Conservation (phyloP, 2,329 filamentous ascomycete species). For the Nemania bipapillata region DNA sequence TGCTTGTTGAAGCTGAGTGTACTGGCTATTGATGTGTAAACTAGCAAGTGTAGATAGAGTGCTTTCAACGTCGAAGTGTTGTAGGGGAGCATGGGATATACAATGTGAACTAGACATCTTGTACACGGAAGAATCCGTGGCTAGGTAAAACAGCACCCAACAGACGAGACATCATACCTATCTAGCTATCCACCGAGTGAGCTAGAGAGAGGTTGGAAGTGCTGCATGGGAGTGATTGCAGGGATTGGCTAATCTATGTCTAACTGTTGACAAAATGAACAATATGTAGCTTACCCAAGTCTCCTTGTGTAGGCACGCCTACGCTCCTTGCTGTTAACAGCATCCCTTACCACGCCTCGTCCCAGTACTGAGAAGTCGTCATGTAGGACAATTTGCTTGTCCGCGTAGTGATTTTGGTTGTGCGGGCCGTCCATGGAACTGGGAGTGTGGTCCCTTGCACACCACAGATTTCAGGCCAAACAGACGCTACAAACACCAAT, state of each 20-base stretch:
- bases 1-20: neutral
- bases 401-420: neutral
- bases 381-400: slow-evolving; percentile 2
- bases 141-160: neutral
- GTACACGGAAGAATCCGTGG: neutral
- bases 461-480: neutral
- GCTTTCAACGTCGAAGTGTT: neutral
- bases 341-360: neutral
- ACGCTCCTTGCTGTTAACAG: neutral
- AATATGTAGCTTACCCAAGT: neutral
- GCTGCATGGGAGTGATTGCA: no score
- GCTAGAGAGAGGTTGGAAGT: neutral
- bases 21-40: neutral
- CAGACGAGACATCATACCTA: neutral
- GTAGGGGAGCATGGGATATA: neutral
- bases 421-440: neutral
- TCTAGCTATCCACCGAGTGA: neutral
- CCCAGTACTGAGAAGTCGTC: neutral
- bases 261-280: neutral
- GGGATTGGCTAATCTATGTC: neutral
- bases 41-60: neutral
- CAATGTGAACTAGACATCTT: neutral
- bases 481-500: neutral
- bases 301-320: neutral
- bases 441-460: neutral